Evolutionary conservation across 129 eudicot species (phyloP), one percentile per base, ranked within the genome.

Genomic region (Flaveria linearis): DNA sequence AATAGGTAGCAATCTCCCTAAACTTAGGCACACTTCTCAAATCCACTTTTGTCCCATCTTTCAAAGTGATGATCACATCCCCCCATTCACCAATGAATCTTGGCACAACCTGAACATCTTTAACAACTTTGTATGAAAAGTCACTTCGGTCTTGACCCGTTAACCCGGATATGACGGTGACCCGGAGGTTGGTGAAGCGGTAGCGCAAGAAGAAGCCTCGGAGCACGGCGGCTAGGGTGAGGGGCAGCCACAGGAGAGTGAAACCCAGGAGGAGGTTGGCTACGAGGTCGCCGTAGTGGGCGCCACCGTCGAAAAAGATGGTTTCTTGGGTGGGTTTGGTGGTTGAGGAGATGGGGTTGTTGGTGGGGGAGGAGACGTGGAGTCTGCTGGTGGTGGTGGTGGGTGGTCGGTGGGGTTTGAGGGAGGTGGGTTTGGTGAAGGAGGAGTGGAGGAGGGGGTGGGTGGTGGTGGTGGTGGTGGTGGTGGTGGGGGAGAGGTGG

Each of bases 51-150:
- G 96, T 94, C 6, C 98, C 98, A 87, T 94, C 98, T 61, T 80
- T 86, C 69, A 94, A 71, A 4, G 97, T 94, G 26, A 94, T 94
- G 78, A 94, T 83, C 60, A 94, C 87, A 51, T 94, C 99, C 67
- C 99, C 99, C 99, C 99, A 94, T 74, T 94, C 99, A 5, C 99
- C 99, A 16, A 94, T 89, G 78, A 94, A 94, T 70, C 97, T 86
- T 0, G 97, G 97, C 2, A 94, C 99, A 73, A 94, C 99, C 76
- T 94, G 96, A 49, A 91, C 97, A 83, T 91, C 97, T 61, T 86
- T 91, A 33, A 94, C 78, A 18, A 91, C 99, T 47, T 86, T 76
- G 50, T 91, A 94, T 0, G 93, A 82, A 13, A 94, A 94, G 71
- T 94, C 99, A 80, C 99, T 91, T 66, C 99, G 84, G 68, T 94